Base-by-base conservation (phyloP, 192 early-diverging fungal genomes). In the Umbelopsis sp. region DNA sequence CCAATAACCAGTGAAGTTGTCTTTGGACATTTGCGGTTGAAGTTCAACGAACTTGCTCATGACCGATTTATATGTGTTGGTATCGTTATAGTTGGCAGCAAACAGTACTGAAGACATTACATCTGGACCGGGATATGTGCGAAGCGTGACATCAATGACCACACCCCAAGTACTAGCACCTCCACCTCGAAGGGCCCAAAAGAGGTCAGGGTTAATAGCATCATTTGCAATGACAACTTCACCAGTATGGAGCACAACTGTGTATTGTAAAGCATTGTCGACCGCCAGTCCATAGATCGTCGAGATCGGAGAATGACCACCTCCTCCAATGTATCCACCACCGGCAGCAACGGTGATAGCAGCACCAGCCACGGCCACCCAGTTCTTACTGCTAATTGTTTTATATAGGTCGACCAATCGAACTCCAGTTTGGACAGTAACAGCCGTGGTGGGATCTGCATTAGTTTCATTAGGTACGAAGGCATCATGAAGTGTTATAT, bases 101-200 rank as follows among this genome's bases (percentile, higher is more conserved):
- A 29, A 62, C 1, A 34, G 24, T 2, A 32, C 26, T 1, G 16
- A 11, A 17, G 56, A 34, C 16, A 62, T 34, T 31, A 14, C 17
- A 6, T 34, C 17, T 14, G 56, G 56, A 6, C 29, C 56, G 22
- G 71, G 71, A 26, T 50, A 38, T 7, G 65, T 50, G 12, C 49
- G 59, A 24, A 86, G 59, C 9, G 70, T 77, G 34, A 83, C 78
- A 12, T 77, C 54, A 14, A 81, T 81, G 21, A 85, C 81, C 10
- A 87, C 74, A 2, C 66, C 68, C 45, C 45, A 70, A 25, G 68
- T 70, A 11, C 68, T n/a, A 22, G 47, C 47, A 34, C 88, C 84
- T 22, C 85, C 86, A 32, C 87, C 88, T 29, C 86, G 85, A 5
- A 87, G 68, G 1, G 88, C 86, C 86, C 84, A 86, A 47, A 86